Conservation (phyloP, 2,329 filamentous ascomycete species). For the Scedosporium aurantiacum region DNA sequence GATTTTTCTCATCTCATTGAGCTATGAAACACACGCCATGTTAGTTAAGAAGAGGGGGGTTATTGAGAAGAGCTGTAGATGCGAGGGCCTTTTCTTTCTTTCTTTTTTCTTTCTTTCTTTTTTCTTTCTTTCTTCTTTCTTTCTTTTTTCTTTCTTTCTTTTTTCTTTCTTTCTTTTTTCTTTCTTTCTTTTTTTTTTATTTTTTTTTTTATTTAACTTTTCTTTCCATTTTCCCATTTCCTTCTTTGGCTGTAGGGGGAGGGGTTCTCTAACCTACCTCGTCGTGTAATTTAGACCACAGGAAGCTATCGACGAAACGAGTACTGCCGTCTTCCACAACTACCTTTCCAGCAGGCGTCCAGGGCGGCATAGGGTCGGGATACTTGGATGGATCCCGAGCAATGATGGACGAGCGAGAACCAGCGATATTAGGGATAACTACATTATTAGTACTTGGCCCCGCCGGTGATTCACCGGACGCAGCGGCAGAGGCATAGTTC, state of each 20-base stretch:
- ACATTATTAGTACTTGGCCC: neutral
- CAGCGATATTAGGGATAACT: neutral
- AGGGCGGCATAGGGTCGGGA: conserved; percentile 14
- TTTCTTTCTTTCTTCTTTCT: too few relatives aligned
- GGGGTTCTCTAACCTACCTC: conserved; percentile 33
- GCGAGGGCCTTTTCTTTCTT: too few relatives aligned
- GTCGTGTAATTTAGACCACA: conserved; percentile 43
- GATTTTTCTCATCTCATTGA: conserved; percentile 48
- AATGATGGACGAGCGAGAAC: conserved; percentile 2
- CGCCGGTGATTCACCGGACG: conserved; percentile 8
- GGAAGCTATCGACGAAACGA: conserved; percentile 46
- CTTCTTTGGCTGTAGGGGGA: too few relatives aligned
- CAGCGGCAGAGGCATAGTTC: conserved; percentile 38
- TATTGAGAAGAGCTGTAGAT: neutral
- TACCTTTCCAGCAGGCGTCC: conserved; percentile 40
- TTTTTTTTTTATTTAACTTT: too few relatives aligned
- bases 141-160: too few relatives aligned
- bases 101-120: too few relatives aligned
- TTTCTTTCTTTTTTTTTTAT: too few relatives aligned
- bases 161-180: too few relatives aligned
- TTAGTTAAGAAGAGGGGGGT: neutral
- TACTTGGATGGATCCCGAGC: conserved; percentile 8
- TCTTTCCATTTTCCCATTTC: too few relatives aligned
- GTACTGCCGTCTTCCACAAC: conserved; percentile 43
- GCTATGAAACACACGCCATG: conserved; percentile 20